Conservation (phyloP, 768 basidiomycete genomes). For the Terana coerulea region DNA sequence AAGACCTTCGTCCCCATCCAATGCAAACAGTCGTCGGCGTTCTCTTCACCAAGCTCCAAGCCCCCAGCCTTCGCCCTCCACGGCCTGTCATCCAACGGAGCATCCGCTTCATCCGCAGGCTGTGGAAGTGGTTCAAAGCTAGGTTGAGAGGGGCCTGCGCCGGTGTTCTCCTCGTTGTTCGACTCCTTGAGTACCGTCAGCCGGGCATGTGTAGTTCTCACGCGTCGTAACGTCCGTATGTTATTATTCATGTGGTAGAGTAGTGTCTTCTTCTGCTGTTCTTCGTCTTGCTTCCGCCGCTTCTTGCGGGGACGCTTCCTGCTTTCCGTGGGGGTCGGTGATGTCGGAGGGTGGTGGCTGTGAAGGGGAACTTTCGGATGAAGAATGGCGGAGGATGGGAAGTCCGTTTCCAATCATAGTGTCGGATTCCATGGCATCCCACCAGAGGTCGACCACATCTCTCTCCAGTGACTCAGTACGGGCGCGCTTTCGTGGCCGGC, state of each 20-base stretch:
- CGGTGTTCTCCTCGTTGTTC: constrained; percentile 21
- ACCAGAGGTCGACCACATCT: constrained; percentile 62
- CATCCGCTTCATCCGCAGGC: constrained; percentile 30
- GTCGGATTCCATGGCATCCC: constrained; percentile 66
- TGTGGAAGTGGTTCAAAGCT: not conserved
- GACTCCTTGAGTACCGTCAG: constrained; percentile 53
- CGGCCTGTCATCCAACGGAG: constrained; percentile 51
- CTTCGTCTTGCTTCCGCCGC: constrained; percentile 26
- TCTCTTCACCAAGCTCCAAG: constrained; percentile 56
- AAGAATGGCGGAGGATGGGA: constrained; percentile 37
- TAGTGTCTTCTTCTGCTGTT: constrained; percentile 35
- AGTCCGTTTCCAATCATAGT: constrained; percentile 60
- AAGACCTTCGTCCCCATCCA: constrained; percentile 77
- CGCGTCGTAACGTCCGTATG: constrained; percentile 67
- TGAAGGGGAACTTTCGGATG: constrained; percentile 20
- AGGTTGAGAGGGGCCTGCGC: constrained; percentile 1
- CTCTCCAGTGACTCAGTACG: constrained; percentile 43
- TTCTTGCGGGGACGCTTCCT: constrained; percentile 30
- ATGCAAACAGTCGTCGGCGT: constrained; percentile 58
- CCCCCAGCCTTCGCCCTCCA: constrained; percentile 40
- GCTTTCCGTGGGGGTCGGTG: constrained; percentile 20
- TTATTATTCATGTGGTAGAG: constrained; percentile 74
- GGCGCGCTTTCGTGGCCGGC: constrained; percentile 60
- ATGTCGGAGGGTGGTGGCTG: constrained; percentile 19
- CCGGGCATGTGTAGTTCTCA: constrained; percentile 70